phyloP scores from a whole-genome alignment of 495 filamentous ascomycete genomes.

The Xylaria scruposa region DNA sequence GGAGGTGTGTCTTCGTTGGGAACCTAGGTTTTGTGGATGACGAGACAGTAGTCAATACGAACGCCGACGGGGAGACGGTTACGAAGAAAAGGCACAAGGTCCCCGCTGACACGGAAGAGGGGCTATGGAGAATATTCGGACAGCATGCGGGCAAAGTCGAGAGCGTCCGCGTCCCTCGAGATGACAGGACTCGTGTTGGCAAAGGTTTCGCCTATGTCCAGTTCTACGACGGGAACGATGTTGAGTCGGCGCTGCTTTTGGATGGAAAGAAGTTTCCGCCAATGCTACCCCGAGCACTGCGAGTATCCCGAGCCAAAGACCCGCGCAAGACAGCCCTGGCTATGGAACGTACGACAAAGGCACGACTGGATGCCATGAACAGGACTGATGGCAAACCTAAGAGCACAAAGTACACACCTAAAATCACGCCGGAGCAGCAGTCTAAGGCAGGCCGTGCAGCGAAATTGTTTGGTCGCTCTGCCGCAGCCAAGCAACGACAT shows the following conservation, averaged over 20 bases:
- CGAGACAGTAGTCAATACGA: constrained; percentile 67
- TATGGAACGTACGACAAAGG: constrained; percentile 45
- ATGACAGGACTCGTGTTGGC: constrained; percentile 86
- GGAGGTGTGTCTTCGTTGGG: constrained; percentile 93
- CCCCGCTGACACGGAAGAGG: constrained; percentile 93
- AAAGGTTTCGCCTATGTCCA: constrained; percentile 99
- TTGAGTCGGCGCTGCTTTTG: constrained; percentile 85
- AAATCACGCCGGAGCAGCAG: constrained; percentile 68
- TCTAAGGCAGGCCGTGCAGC: constrained; percentile 79
- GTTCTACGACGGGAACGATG: constrained; percentile 82
- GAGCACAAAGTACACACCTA: constrained; percentile 62
- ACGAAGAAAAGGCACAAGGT: constrained; percentile 68
- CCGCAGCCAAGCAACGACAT: constrained; percentile 64
- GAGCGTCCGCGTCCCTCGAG: constrained; percentile 91
- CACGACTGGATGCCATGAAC: constrained; percentile 31
- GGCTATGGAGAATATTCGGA: constrained; percentile 86
- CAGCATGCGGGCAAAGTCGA: constrained; percentile 80
- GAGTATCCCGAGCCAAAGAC: constrained; percentile 84
- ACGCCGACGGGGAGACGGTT: constrained; percentile 63
- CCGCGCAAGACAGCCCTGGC: constrained; percentile 69
- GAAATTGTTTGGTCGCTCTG: constrained; percentile 83
- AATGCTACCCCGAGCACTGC: constrained; percentile 84
- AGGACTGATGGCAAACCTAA: constrained; percentile 41
- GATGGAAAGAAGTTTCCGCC: constrained; percentile 93
- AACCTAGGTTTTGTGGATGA: constrained; percentile 96